Base-by-base conservation (phyloP, 192 early-diverging fungal species). In the Podila clonocystis region DNA sequence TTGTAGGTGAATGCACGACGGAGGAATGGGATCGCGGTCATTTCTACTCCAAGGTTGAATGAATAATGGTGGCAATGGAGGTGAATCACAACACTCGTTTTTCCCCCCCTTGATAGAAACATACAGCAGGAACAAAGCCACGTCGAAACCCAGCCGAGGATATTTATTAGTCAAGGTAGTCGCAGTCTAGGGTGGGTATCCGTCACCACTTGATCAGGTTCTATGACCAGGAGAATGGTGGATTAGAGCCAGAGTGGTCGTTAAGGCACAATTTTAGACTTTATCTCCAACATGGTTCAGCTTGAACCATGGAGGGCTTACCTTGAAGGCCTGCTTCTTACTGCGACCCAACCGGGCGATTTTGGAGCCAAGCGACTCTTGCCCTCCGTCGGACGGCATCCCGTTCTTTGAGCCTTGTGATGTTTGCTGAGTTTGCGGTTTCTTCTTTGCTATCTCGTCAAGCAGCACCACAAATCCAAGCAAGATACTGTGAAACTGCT, bases 301-400 rank as follows among this genome's bases (percentile, higher is more conserved):
- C 33, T 33, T 24, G 12, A 22, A 29, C 48, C 45, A 50, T 52
- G n/a, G 55, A n/a, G 2, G 2, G 13, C n/a, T 52, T 50, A 76
- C 68, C 62, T 62, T 70, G 63, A 77, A 62, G 19, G 74, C 74
- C 33, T 77, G 68, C 31, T 50, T 26, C 59, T 71, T 77, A 49
- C 11, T 65, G 34, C 61, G 58, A 58, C 68, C 45, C 19, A 77
- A 50, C 5, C 63, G 52, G 13, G 70, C 17, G 28, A 71, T 26
- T 41, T 60, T 62, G 9, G 22, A 50, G 2, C 62, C 67, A 24
- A 75, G 22, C 1, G 73, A 68, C 30, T 64, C 67, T 9, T 63
- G 49, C 26, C 7, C 28, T n/a, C 20, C 62, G 13, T n/a, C 20
- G 4, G 62, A 31, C n/a, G 59, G 59, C 6, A 19, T 29, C 28